Evolutionary conservation across 129 eudicot genomes (phyloP).

Genomic region (Flaveria sonorensis): DNA sequence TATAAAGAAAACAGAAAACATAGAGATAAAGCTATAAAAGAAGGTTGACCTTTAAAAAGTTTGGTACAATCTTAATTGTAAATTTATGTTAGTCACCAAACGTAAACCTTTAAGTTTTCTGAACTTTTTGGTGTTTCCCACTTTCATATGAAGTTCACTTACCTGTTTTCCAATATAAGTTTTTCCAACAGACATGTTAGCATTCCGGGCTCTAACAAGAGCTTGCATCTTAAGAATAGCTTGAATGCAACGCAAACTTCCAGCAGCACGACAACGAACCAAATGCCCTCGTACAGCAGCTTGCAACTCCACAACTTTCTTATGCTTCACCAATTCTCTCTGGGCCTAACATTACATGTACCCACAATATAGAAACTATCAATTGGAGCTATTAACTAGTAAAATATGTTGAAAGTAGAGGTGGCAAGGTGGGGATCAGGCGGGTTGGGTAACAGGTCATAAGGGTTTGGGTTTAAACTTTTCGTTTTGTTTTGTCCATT

Average conservation of each 20-base stretch:
- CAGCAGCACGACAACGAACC: constrained; percentile 82
- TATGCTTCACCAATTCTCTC: constrained; percentile 47
- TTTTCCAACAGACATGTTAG: constrained; percentile 41
- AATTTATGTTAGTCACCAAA: neutral
- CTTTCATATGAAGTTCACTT: constrained; percentile 24
- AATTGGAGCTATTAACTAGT: constrained; percentile 8
- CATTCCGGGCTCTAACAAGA: constrained; percentile 68
- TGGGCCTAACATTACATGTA: constrained; percentile 55
- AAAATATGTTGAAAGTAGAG: neutral
- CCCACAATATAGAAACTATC: constrained; percentile 13
- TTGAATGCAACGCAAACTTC: constrained; percentile 81
- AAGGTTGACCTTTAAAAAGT: neutral
- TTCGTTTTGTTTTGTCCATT: neutral
- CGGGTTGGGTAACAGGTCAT: constrained; percentile 1
- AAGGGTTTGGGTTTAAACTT: neutral
- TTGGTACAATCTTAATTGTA: neutral
- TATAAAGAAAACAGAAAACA: neutral
- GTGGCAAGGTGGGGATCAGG: constrained; percentile 4
- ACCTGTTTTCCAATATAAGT: constrained; percentile 30
- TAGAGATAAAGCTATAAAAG: neutral
- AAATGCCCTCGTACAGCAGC: constrained; percentile 93
- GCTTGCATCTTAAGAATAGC: constrained; percentile 79
- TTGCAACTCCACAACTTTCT: constrained; percentile 61
- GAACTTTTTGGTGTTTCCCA: neutral
- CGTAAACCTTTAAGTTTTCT: neutral